Percentiles rank a stretch among this genome's conserved stretches.
Evolutionary conservation across 2,329 filamentous ascomycete genomes (phyloP).

Genomic region (Scedosporium boydii): DNA sequence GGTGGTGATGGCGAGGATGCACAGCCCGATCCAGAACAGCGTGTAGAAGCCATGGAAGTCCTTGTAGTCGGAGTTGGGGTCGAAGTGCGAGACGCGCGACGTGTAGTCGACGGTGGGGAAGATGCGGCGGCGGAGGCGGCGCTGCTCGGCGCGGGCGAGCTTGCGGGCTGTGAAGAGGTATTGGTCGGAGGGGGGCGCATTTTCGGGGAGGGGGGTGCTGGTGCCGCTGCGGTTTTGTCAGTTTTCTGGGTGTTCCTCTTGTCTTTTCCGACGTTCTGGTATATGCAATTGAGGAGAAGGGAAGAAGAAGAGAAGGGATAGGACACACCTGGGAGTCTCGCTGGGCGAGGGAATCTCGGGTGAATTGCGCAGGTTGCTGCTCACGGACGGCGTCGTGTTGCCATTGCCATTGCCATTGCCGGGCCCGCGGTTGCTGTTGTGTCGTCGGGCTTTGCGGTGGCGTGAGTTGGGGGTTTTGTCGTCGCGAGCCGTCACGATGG

Average conservation of each 20-base stretch:
- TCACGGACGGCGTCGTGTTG: neutral
- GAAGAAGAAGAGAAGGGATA: neutral
- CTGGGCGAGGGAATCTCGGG: neutral
- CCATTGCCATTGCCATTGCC: neutral
- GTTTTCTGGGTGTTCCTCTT: neutral
- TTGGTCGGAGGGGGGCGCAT: conserved; percentile 87
- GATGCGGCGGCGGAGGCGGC: conserved; percentile 68
- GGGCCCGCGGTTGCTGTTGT: neutral
- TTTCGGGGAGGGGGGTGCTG: conserved; percentile 74
- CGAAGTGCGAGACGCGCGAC: conserved; percentile 88
- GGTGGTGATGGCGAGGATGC: conserved; percentile 95
- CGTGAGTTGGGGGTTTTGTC: too few relatives aligned
- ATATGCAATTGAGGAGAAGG: neutral
- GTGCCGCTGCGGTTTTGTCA: conserved; percentile 48
- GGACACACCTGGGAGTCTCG: conserved; percentile 1
- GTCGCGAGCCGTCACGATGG: too few relatives aligned
- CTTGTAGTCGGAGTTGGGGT: conserved; percentile 80
- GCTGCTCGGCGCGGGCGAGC: conserved; percentile 70
- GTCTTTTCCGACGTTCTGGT: too few relatives aligned
- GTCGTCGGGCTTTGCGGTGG: neutral
- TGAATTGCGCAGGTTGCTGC: conserved; percentile 1
- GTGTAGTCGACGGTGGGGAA: conserved; percentile 92
- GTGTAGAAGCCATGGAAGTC: conserved; percentile 98
- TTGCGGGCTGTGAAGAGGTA: conserved; percentile 79
- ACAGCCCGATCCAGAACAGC: conserved; percentile 93